phyloP scores from a whole-genome alignment of 2,329 filamentous ascomycete species.

The Aspergillus pseudonomiae region DNA sequence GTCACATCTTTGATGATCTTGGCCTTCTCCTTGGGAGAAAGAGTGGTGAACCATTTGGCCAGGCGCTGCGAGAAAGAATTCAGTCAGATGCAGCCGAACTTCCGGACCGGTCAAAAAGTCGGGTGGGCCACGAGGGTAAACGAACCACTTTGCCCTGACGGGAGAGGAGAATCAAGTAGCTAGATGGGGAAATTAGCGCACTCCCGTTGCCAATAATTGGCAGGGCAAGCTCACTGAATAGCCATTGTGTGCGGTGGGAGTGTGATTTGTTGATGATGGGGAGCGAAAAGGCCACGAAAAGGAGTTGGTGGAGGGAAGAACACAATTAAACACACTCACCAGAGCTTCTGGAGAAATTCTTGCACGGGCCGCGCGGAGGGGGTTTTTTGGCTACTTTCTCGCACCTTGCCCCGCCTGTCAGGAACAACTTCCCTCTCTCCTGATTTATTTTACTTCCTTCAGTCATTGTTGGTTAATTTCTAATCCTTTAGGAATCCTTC shows the following conservation, averaged over 20 bases:
- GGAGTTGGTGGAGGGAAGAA: slow-evolving; percentile 16
- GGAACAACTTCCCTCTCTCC: background rate
- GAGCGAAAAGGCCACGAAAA: slow-evolving; percentile 19
- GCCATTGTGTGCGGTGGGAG: slow-evolving; percentile 31
- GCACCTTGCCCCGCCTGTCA: slow-evolving; percentile 11
- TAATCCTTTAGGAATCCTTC: background rate
- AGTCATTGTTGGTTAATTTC: background rate
- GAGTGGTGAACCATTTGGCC: slow-evolving; percentile 98
- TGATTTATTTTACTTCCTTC: background rate
- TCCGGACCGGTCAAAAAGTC: slow-evolving; percentile 28
- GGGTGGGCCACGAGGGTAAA: slow-evolving; percentile 44
- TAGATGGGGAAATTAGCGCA: slow-evolving; percentile 45
- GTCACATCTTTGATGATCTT: slow-evolving; percentile 99
- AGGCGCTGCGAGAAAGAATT: slow-evolving; percentile 69
- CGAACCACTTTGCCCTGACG: slow-evolving; percentile 98
- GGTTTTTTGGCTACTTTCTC: slow-evolving; percentile 5
- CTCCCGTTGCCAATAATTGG: slow-evolving; percentile 1
- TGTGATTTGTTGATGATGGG: slow-evolving; percentile 6
- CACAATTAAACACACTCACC: background rate
- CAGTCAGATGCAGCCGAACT: slow-evolving; percentile 27
- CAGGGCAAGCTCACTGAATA: slow-evolving; percentile 33
- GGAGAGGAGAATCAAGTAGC: slow-evolving; percentile 96
- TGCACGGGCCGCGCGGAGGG: slow-evolving; percentile 21
- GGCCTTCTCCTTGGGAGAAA: slow-evolving; percentile 97
- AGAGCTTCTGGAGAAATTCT: slow-evolving; percentile 19